phyloP scores from a whole-genome alignment of 2,329 filamentous ascomycete genomes.

The Calonectria hawksworthii region DNA sequence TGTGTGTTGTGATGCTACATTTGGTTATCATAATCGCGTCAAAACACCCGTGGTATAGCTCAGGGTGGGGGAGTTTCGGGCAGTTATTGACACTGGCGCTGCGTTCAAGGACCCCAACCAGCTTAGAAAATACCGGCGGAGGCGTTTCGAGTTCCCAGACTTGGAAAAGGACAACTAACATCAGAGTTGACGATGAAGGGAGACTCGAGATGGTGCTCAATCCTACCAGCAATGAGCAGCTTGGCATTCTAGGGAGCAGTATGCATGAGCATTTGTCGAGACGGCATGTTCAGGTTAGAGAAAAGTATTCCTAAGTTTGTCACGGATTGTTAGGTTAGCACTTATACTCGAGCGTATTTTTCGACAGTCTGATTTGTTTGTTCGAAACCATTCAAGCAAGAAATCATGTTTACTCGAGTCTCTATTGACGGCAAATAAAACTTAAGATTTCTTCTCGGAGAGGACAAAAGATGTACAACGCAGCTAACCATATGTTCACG shows the following conservation, averaged over 20 bases:
- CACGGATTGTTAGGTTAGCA: no score
- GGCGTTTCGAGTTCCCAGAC: slow-evolving; percentile 7
- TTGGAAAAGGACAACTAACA: not conserved
- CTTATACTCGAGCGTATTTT: no score
- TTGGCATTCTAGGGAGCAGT: not conserved
- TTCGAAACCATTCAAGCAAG: no score
- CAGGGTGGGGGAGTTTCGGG: slow-evolving; percentile 10
- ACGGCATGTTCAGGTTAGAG: not conserved
- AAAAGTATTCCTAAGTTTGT: not conserved
- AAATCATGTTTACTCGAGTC: no score
- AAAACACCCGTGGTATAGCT: not conserved
- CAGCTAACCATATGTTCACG: no score
- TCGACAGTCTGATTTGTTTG: no score
- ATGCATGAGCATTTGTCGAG: not conserved
- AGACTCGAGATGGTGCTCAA: slow-evolving; percentile 13
- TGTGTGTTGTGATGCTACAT: not conserved
- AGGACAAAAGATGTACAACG: no score
- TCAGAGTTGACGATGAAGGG: not conserved
- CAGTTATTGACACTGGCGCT: slow-evolving; percentile 17
- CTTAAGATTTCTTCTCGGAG: no score
- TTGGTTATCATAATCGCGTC: not conserved
- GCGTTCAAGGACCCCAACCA: not conserved
- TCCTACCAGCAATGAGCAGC: not conserved
- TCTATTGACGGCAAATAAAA: no score
- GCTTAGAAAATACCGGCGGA: not conserved